Conservation (phyloP, 2,329 filamentous ascomycete genomes). For the Colletotrichum sp. region DNA sequence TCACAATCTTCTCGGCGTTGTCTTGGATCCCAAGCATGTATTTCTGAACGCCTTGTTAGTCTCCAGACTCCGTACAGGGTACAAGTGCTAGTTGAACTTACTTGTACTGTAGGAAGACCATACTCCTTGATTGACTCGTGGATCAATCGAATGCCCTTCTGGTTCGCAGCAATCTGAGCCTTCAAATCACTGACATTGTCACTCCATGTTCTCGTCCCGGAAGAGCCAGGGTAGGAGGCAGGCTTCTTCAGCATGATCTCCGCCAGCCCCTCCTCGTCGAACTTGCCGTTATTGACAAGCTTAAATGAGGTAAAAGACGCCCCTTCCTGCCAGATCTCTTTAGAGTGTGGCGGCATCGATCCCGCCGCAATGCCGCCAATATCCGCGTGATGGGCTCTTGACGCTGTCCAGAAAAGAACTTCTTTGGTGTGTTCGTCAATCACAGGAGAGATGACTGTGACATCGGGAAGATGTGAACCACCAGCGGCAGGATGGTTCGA, state of each 20-base stretch:
- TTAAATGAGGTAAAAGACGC: slow-evolving; percentile 42
- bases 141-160: slow-evolving; percentile 41
- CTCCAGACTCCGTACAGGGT: fast-evolving
- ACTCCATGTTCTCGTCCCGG: slow-evolving; percentile 36
- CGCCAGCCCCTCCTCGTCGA: slow-evolving; percentile 36
- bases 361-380: slow-evolving; percentile 43
- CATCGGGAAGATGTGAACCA: slow-evolving; percentile 44
- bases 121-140: slow-evolving; percentile 37
- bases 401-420: slow-evolving; percentile 43
- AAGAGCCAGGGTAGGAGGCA: slow-evolving; percentile 39
- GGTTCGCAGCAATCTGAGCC: slow-evolving; percentile 47
- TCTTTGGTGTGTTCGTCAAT: slow-evolving; percentile 27
- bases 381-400: slow-evolving; percentile 43
- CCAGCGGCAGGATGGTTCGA: slow-evolving; percentile 44
- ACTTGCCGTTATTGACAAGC: slow-evolving; percentile 39
- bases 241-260: slow-evolving; percentile 33
- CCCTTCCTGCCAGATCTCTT: slow-evolving; percentile 49
- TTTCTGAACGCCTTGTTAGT: slow-evolving; percentile 25
- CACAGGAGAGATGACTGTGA: slow-evolving; percentile 46
- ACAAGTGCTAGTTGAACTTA: neutral
- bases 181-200: slow-evolving; percentile 51
- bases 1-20: slow-evolving; percentile 43
- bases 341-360: slow-evolving; percentile 46
- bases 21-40: slow-evolving; percentile 47
- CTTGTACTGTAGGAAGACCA: slow-evolving; percentile 29